These are phyloP conservation scores for Patellifolia procumbens DNA, from an alignment of 179 eudicot genomes.

Conservation along the genomic window DNA sequence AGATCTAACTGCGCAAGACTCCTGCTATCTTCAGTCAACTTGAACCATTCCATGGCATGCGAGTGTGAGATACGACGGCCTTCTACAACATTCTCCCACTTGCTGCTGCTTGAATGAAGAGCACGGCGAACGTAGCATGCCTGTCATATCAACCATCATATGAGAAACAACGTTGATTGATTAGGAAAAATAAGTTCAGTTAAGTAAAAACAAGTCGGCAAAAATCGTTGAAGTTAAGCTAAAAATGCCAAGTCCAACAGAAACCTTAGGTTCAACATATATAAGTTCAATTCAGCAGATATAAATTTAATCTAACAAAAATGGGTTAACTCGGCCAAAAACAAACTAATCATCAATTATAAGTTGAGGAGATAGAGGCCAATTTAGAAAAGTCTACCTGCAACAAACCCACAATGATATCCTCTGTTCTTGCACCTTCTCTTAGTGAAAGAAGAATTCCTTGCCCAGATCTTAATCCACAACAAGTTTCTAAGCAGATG, in stretches of 20 bases:
- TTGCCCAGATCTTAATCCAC: constrained; percentile 40
- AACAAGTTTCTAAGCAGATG: constrained; percentile 58
- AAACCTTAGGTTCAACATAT: no score
- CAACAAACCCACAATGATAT: constrained; percentile 67
- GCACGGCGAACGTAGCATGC: constrained; percentile 70
- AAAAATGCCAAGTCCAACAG: no score
- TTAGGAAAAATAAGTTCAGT: not conserved
- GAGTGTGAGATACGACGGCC: constrained; percentile 33
- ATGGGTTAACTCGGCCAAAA: no score
- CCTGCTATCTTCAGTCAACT: constrained; percentile 53
- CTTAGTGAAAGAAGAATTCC: constrained; percentile 75
- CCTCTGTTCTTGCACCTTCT: constrained; percentile 72
- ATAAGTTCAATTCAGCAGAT: no score
- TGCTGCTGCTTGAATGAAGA: constrained; percentile 31
- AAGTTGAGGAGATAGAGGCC: not conserved
- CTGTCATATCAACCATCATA: constrained; percentile 34
- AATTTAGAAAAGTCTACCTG: constrained; percentile 51
- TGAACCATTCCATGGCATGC: constrained; percentile 50
- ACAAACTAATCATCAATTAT: no score
- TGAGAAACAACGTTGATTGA: constrained; percentile 8
- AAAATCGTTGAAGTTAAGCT: no score
- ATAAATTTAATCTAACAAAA: no score
- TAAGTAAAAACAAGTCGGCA: no score
- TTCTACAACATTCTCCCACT: constrained; percentile 42
- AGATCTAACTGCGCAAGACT: constrained; percentile 38